Evolutionary conservation across 2,329 filamentous ascomycete genomes (phyloP), one percentile per base, ranked within the genome.

Genomic region (Fusarium devonianum): DNA sequence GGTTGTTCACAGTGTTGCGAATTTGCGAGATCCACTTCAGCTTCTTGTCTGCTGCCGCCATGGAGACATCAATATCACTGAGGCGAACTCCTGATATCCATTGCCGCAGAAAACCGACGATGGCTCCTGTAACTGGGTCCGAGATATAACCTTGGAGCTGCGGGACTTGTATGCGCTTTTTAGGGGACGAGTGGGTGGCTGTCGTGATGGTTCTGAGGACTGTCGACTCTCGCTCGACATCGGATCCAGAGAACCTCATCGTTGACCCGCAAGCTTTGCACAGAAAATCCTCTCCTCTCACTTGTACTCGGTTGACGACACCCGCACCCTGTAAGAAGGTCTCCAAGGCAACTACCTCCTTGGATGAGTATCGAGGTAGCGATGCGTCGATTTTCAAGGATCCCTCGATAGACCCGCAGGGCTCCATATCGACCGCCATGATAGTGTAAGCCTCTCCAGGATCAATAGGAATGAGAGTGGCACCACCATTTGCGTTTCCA

Each of bases 21-120:
- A 71, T 59, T 50, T 71, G 66, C 39, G 13, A 35, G 16, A 46
- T 41, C 62, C 63, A 64, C 35, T 55, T 57, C 21, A 34, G 53
- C 25, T 46, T 55, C 21, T 14, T 45, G 22, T 44, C 25, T 17
- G 33, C 22, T 18, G 51, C 26, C n/a, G 23, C 25, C 18, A 35
- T 22, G 13, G 25, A 14, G 23, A 46, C 25, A 22, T 56, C 29
- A 6, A 59, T 29, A 5, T 57, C 53, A 14, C 44, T 43, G 22
- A 59, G 56, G 16, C 45, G 26, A 37, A 37, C 22, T 29, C 56
- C 53, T n/a, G 58, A 44, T 8, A 59, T 35, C 52, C 56, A 62
- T 26, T 62, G 35, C 25, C 52, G 49, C 28, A 62, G 47, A 34
- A 59, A 57, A 11, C 58, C 56, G 11, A 57, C 14, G 19, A 58